Evolutionary conservation across 305 asterid species (phyloP).

Genomic region (Plantago rigida): DNA sequence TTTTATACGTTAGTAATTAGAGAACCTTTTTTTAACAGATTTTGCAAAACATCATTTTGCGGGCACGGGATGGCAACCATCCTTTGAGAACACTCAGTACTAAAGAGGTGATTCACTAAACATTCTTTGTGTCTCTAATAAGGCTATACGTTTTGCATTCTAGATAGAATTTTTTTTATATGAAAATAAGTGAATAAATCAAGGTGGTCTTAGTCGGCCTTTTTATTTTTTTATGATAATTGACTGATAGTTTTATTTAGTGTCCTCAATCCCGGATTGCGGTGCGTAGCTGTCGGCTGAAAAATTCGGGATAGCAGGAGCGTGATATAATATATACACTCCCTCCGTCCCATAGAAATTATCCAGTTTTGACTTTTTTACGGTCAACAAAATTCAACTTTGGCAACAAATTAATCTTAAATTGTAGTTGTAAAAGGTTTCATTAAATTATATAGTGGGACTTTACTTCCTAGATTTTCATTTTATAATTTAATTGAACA

Average conservation of each 20-base stretch:
- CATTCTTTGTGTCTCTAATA: constrained; percentile 16
- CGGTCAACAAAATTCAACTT: too few relatives aligned
- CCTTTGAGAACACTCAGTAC: constrained; percentile 83
- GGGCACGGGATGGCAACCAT: constrained; percentile 60
- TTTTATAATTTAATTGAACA: too few relatives aligned
- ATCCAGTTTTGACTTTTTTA: too few relatives aligned
- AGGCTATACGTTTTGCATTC: constrained; percentile 3
- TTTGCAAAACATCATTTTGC: constrained; percentile 62
- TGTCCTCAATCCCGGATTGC: too few relatives aligned
- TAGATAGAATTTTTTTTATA: constrained; percentile 13
- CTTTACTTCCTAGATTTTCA: too few relatives aligned
- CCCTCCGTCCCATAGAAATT: too few relatives aligned
- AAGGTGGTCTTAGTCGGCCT: not conserved
- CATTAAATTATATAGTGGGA: too few relatives aligned
- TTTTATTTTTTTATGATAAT: not conserved
- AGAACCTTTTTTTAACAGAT: constrained; percentile 46
- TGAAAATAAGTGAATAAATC: not conserved
- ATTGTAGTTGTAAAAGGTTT: too few relatives aligned
- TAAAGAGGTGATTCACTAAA: constrained; percentile 57
- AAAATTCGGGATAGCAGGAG: too few relatives aligned
- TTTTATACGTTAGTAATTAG: constrained; percentile 23
- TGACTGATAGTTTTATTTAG: not conserved
- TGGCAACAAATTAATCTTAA: too few relatives aligned
- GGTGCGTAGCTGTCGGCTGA: too few relatives aligned
- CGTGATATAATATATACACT: too few relatives aligned